These are phyloP conservation scores for Euphorbia celastroides DNA, from an alignment of 441 rosid species.

Conservation along the genomic window DNA sequence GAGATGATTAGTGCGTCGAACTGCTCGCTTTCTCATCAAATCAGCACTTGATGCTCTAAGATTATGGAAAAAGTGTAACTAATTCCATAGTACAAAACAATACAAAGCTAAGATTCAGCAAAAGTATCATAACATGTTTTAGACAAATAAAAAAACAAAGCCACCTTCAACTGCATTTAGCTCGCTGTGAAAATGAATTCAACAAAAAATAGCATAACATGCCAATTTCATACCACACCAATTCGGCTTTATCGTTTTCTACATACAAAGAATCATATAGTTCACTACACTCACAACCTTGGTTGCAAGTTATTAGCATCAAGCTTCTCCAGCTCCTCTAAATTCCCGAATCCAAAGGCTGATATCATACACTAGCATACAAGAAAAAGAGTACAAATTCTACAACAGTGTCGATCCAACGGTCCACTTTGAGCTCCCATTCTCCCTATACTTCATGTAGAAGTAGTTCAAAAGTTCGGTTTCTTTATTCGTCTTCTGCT, in stretches of 20 bases:
- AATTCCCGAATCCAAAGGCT: neutral
- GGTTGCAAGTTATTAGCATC: neutral
- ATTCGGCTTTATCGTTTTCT: neutral
- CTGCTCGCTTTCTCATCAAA: too few species aligned
- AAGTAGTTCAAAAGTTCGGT: neutral
- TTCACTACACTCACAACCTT: neutral
- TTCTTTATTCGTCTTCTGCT: constrained; percentile 59
- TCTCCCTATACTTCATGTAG: constrained; percentile 4
- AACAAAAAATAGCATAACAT: neutral
- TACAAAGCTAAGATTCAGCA: too few species aligned
- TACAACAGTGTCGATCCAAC: neutral
- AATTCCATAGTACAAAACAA: too few species aligned
- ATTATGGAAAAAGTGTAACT: too few species aligned
- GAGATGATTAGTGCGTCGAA: too few species aligned
- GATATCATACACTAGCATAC: constrained; percentile 9
- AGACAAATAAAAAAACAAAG: too few species aligned
- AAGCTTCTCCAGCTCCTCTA: neutral
- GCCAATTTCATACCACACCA: neutral
- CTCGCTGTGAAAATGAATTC: neutral
- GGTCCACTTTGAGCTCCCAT: neutral
- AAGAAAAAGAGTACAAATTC: neutral
- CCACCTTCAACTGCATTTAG: neutral
- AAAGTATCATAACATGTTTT: too few species aligned
- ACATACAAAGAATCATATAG: neutral
- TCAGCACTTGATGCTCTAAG: too few species aligned